phyloP scores from a whole-genome alignment of 2,329 filamentous ascomycete genomes.

The Didymella lethalis region DNA sequence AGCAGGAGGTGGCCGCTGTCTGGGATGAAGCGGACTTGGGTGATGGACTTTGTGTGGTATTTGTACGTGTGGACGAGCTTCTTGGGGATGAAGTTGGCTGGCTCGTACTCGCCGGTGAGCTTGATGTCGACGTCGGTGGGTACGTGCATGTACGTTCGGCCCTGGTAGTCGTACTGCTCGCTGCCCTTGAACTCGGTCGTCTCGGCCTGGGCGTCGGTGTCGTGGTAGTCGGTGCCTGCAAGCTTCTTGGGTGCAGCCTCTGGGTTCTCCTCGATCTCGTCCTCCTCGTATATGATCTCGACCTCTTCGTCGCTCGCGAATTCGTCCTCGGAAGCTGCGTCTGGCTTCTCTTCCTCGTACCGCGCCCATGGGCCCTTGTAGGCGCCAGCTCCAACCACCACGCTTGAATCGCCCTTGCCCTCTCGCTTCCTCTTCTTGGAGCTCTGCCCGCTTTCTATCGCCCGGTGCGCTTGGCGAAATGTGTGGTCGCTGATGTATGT shows the following conservation, averaged over 20 bases:
- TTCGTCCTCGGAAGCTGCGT: constrained; percentile 68
- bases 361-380: constrained; percentile 96
- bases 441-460: constrained; percentile 68
- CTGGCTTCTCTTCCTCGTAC: constrained; percentile 77
- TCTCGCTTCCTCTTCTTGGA: constrained; percentile 83
- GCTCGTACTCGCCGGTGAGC: constrained; percentile 77
- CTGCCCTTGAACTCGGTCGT: constrained; percentile 87
- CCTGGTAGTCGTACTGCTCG: constrained; percentile 89
- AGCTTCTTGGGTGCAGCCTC: constrained; percentile 66
- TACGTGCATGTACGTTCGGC: constrained; percentile 96
- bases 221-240: constrained; percentile 63
- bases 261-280: constrained; percentile 68
- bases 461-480: constrained; percentile 86
- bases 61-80: constrained; percentile 93
- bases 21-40: constrained; percentile 89
- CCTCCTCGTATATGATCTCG: constrained; percentile 78
- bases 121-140: constrained; percentile 66
- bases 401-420: constrained; percentile 80
- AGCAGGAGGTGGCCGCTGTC: constrained; percentile 85
- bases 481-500: constrained; percentile 88
- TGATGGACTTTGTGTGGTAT: constrained; percentile 82
- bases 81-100: constrained; percentile 93
- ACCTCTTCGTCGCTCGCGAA: constrained; percentile 72
- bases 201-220: constrained; percentile 64
- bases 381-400: constrained; percentile 85